Conservation (phyloP, 441 rosid genomes). For the Dalechampia spathulata region DNA sequence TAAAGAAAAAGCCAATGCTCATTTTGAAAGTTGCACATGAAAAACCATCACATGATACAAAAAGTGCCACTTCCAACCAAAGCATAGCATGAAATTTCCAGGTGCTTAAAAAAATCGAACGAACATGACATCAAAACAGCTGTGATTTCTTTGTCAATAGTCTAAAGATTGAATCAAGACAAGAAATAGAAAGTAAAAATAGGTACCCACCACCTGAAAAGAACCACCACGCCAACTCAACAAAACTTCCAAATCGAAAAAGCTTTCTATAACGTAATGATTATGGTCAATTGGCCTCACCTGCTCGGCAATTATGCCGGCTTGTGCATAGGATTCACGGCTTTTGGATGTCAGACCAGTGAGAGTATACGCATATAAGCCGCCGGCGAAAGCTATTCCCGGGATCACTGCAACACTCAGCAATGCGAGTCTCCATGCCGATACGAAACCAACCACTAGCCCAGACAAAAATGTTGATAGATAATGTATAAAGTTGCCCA, state of each 20-base stretch:
- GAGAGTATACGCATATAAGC: slow-evolving; percentile 91
- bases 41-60: slow-evolving; percentile 23
- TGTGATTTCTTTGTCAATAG: slow-evolving; percentile 14
- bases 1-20: slow-evolving; percentile 9
- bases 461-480: slow-evolving; percentile 96
- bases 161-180: slow-evolving; percentile 10
- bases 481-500: slow-evolving; percentile 95
- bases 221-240: background rate
- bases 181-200: background rate
- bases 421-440: slow-evolving; percentile 96
- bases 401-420: slow-evolving; percentile 95
- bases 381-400: slow-evolving; percentile 98
- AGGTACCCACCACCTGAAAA: background rate
- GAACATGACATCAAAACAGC: slow-evolving; percentile 17
- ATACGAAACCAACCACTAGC: slow-evolving; percentile 94
- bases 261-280: background rate
- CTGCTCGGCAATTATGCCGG: slow-evolving; percentile 98
- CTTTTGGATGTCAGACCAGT: slow-evolving; percentile 97
- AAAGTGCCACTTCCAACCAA: slow-evolving; percentile 16
- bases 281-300: too few relatives aligned
- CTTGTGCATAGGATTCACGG: slow-evolving; percentile 95
- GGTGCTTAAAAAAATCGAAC: slow-evolving; percentile 16
- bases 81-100: slow-evolving; percentile 12
- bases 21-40: slow-evolving; percentile 20
- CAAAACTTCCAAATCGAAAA: slow-evolving; percentile 2